A percentile compares a stretch with the other conserved stretches of the same genome.
These are phyloP conservation scores for Hanseniaspora lachancei DNA, from an alignment of 805 yeast genomes.

Conservation along the genomic window DNA sequence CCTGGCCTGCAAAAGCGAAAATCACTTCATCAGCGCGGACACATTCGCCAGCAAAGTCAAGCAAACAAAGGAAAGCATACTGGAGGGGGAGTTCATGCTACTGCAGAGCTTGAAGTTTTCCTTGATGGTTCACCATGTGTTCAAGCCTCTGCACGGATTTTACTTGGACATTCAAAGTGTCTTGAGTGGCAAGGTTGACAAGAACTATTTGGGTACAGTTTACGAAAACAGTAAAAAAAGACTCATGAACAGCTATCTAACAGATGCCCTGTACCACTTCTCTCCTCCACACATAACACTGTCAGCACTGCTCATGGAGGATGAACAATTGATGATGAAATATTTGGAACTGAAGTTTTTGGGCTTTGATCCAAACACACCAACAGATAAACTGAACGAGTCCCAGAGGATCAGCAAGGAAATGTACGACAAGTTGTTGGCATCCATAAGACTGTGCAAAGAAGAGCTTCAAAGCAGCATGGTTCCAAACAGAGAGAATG, in stretches of 20 bases:
- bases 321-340: slow-evolving; percentile 48
- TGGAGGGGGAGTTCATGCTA: slow-evolving; percentile 67
- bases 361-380: slow-evolving; percentile 15
- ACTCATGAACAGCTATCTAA: slow-evolving; percentile 53
- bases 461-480: slow-evolving; percentile 31
- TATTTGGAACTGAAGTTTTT: slow-evolving; percentile 57
- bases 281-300: slow-evolving; percentile 95
- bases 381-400: slow-evolving; percentile 14
- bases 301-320: slow-evolving; percentile 62
- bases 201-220: slow-evolving; percentile 47
- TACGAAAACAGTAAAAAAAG: slow-evolving; percentile 59
- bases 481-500: slow-evolving; percentile 46
- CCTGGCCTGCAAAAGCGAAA: slow-evolving; percentile 85
- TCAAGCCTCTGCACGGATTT: slow-evolving; percentile 83
- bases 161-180: slow-evolving; percentile 72
- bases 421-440: slow-evolving; percentile 31
- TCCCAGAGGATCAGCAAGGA: slow-evolving; percentile 10
- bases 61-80: slow-evolving; percentile 51
- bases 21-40: slow-evolving; percentile 73
- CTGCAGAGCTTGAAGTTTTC: slow-evolving; percentile 67
- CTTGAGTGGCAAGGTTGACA: slow-evolving; percentile 34
- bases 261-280: slow-evolving; percentile 63
- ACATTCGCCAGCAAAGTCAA: slow-evolving; percentile 62
- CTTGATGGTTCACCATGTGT: slow-evolving; percentile 76
- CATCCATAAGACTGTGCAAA: slow-evolving; percentile 38